phyloP scores from a whole-genome alignment of 345 rosid genomes.

The Brassica napus region DNA sequence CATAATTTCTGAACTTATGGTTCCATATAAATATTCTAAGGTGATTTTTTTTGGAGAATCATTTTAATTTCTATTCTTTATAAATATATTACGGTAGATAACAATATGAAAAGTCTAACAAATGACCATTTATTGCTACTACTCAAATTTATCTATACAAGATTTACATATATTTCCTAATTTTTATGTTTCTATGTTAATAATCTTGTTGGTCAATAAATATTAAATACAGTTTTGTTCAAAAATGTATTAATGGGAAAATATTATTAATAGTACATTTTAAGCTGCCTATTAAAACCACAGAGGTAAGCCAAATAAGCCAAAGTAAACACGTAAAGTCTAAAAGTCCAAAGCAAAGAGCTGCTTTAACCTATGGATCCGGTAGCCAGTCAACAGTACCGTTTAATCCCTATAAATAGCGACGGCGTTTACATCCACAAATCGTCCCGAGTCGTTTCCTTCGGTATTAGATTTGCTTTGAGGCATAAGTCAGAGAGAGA shows the following conservation, averaged over 20 bases:
- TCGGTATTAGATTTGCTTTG: slow-evolving; percentile 6
- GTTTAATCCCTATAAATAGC: slow-evolving; percentile 38
- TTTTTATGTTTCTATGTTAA: background rate
- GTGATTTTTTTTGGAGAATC: too few relatives aligned
- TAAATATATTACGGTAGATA: too few relatives aligned
- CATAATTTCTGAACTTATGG: too few relatives aligned
- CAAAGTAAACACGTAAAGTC: background rate
- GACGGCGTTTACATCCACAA: background rate
- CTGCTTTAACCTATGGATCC: slow-evolving; percentile 18
- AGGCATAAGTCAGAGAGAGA: slow-evolving; percentile 10
- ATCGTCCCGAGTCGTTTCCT: slow-evolving; percentile 29
- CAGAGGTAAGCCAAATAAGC: slow-evolving; percentile 22
- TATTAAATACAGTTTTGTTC: too few relatives aligned
- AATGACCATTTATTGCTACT: too few relatives aligned
- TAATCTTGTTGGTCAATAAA: background rate
- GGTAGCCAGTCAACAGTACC: slow-evolving; percentile 32
- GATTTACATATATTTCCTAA: too few relatives aligned
- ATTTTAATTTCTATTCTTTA: too few relatives aligned
- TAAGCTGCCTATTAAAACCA: background rate
- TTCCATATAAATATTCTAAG: too few relatives aligned
- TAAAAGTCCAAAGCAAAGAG: background rate
- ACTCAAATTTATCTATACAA: too few relatives aligned
- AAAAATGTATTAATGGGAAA: too few relatives aligned
- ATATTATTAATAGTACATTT: background rate
- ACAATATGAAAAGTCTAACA: too few relatives aligned